A percentile compares a stretch with the other conserved stretches of the same genome.
Evolutionary conservation across 2,329 filamentous ascomycete species (phyloP).

Genomic region (Leptodontidium sp.): DNA sequence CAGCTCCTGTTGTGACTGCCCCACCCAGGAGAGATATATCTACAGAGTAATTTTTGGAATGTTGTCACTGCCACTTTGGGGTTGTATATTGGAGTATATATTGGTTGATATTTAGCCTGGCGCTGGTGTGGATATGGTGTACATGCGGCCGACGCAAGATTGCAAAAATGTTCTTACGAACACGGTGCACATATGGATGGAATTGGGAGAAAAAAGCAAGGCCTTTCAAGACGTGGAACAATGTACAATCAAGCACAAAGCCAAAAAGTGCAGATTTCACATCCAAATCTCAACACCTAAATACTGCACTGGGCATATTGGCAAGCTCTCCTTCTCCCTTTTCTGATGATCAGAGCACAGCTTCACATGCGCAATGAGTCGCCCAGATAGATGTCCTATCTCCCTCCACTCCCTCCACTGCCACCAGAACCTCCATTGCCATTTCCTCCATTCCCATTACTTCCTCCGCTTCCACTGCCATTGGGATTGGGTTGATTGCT

Average conservation of each 20-base stretch:
- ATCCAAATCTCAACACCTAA: too few species aligned
- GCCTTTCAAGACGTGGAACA: too few species aligned
- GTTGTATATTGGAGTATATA: neutral
- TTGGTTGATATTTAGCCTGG: neutral
- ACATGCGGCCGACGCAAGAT: neutral
- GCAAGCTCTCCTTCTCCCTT: too few species aligned
- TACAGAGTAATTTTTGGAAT: neutral
- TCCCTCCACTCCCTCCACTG: neutral
- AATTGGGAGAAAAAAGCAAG: too few species aligned
- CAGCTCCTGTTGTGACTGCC: constrained; percentile 11
- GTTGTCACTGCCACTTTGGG: neutral
- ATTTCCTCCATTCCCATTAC: neutral
- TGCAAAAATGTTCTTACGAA: neutral
- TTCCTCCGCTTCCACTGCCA: neutral
- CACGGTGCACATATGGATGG: neutral
- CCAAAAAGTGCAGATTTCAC: too few species aligned
- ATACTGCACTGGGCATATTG: too few species aligned
- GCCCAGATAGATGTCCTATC: neutral
- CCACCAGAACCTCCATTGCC: neutral
- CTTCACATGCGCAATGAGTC: too few species aligned
- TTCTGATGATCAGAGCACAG: too few species aligned
- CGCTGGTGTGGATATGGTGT: constrained; percentile 1
- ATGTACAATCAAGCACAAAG: too few species aligned
- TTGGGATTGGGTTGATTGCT: neutral
- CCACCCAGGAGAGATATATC: constrained; percentile 21